Percentiles rank a stretch among this genome's conserved stretches.
phyloP scores from a whole-genome alignment of 2,329 filamentous ascomycete species.

The Cordyceps tenuipes region DNA sequence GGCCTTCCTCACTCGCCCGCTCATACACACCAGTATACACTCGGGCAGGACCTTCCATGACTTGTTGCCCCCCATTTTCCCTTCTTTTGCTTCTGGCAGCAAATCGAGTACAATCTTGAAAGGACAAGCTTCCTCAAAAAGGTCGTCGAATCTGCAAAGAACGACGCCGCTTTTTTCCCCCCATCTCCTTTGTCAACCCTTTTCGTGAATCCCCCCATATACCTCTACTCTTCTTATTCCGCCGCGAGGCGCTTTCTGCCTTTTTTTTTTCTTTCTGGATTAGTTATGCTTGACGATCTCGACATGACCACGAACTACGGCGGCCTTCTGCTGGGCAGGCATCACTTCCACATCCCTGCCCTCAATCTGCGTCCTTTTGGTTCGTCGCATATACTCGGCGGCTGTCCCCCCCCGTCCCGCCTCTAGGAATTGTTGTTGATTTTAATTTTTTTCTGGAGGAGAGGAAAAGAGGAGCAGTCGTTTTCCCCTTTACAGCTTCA shows the following conservation, averaged over 20 bases:
- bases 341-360: background rate
- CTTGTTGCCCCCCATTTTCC: background rate
- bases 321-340: background rate
- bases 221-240: background rate
- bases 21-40: background rate
- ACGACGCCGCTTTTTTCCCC: background rate
- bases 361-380: background rate
- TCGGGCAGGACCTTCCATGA: conserved; percentile 4
- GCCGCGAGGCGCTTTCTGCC: conserved; percentile 7
- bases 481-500: background rate
- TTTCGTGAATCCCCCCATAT: background rate
- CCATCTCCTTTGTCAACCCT: background rate
- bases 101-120: conserved; percentile 1
- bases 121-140: background rate
- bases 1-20: background rate
- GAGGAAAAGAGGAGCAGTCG: background rate
- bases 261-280: conserved; percentile 7
- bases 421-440: background rate
- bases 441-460: background rate
- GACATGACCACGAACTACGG: conserved; percentile 9
- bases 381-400: conserved; percentile 12
- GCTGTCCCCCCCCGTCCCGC: background rate
- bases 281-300: conserved; percentile 13
- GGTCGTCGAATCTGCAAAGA: background rate
- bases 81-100: background rate